These are phyloP conservation scores for Pichia ethanolica DNA, from an alignment of 805 yeast genomes.

Conservation along the genomic window DNA sequence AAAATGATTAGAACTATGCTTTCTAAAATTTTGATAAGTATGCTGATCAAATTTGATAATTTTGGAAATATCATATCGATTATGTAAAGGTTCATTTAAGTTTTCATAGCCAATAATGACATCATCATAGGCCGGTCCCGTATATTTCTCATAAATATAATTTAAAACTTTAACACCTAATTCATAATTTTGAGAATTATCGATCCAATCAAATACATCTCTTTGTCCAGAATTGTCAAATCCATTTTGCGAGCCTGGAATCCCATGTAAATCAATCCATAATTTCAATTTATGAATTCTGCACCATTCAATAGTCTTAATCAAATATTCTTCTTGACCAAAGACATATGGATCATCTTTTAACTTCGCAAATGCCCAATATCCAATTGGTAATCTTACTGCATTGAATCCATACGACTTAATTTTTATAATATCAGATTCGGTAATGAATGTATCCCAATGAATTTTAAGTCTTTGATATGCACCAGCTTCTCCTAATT, in stretches of 20 bases:
- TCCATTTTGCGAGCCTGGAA: conserved; percentile 82
- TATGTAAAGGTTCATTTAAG: conserved; percentile 65
- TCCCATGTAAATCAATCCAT: conserved; percentile 75
- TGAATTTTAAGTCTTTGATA: conserved; percentile 37
- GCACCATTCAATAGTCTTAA: conserved; percentile 64
- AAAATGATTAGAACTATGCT: conserved; percentile 34
- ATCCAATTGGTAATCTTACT: conserved; percentile 74
- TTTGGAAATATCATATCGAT: conserved; percentile 37
- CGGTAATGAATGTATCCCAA: conserved; percentile 53
- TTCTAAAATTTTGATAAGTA: conserved; percentile 39
- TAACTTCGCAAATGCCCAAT: conserved; percentile 62
- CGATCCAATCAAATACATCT: conserved; percentile 39
- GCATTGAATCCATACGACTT: conserved; percentile 50
- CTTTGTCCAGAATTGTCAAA: conserved; percentile 75
- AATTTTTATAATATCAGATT: conserved; percentile 48
- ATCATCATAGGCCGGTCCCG: conserved; percentile 39
- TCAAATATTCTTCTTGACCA: conserved; percentile 59
- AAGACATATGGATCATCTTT: conserved; percentile 54
- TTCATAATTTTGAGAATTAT: conserved; percentile 32
- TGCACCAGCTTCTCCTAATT: conserved; percentile 43
- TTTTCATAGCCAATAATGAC: conserved; percentile 64
- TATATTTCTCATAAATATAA: conserved; percentile 46
- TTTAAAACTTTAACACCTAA: conserved; percentile 45
- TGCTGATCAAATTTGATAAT: conserved; percentile 33
- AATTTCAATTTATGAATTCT: conserved; percentile 50